Evolutionary conservation across 108 stramenopile genomes (phyloP).

Genomic region (Pseudonitzschia multiseries): DNA sequence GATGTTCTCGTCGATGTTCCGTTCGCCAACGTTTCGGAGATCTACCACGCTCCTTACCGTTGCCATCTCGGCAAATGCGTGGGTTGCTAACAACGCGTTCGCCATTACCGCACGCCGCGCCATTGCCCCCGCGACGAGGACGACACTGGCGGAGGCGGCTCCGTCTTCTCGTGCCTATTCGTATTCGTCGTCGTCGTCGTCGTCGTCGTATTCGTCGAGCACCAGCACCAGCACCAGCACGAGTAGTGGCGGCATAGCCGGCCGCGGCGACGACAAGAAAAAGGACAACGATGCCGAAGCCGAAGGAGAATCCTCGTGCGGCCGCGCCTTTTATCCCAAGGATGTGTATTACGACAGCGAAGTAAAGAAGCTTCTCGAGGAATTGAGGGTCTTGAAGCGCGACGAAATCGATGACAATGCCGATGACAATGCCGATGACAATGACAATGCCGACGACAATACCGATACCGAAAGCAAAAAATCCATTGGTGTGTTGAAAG

Average conservation of each 20-base stretch:
- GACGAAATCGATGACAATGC: conserved; percentile 8
- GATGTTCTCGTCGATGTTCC: conserved; percentile 9
- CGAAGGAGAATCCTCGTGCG: conserved; percentile 46
- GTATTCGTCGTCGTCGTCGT: conserved; percentile 5
- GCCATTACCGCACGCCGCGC: background rate
- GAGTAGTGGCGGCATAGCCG: background rate
- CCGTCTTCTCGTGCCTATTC: conserved; percentile 4
- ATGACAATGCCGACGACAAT: background rate
- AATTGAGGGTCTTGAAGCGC: conserved; percentile 32
- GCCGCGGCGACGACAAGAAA: background rate
- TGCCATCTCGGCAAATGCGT: conserved; percentile 1
- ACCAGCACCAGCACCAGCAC: too few species aligned
- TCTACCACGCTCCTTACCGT: background rate
- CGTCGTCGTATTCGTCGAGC: too few species aligned
- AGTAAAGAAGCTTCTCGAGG: conserved; percentile 44
- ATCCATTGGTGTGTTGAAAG: conserved; percentile 2
- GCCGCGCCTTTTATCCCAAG: conserved; percentile 56
- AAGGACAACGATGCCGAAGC: background rate
- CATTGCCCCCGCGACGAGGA: conserved; percentile 13
- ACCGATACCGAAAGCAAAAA: background rate
- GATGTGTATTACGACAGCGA: conserved; percentile 60
- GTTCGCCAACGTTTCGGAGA: conserved; percentile 6
- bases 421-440: background rate
- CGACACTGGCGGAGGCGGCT: conserved; percentile 10
- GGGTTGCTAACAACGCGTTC: conserved; percentile 5